phyloP scores from a whole-genome alignment of 2,329 filamentous ascomycete species.

The Phoma sp. region DNA sequence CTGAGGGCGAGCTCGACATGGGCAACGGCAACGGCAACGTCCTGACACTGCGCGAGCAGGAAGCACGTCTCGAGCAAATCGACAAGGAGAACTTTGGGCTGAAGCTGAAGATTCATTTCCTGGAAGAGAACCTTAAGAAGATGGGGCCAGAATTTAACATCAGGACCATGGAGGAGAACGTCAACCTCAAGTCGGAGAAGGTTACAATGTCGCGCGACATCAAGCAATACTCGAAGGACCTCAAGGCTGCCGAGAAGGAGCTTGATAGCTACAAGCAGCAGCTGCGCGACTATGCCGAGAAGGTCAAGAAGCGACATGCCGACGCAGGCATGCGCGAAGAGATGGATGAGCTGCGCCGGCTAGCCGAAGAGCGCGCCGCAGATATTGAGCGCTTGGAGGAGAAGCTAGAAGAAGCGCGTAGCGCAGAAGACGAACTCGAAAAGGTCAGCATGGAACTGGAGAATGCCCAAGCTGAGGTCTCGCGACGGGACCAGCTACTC shows the following conservation, averaged over 20 bases:
- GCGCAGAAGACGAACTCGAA: conserved; percentile 46
- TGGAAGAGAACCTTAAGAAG: conserved; percentile 89
- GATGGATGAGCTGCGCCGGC: conserved; percentile 57
- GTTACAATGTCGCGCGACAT: conserved; percentile 90
- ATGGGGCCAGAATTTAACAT: conserved; percentile 90
- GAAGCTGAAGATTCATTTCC: conserved; percentile 74
- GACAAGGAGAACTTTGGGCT: conserved; percentile 83
- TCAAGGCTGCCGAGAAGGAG: conserved; percentile 83
- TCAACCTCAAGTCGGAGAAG: conserved; percentile 91
- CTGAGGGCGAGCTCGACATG: conserved; percentile 64
- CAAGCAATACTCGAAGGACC: conserved; percentile 82
- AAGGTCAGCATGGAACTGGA: conserved; percentile 46
- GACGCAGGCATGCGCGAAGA: conserved; percentile 74
- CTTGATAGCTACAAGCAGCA: conserved; percentile 84
- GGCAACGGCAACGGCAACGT: conserved; percentile 89
- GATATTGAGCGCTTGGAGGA: conserved; percentile 47
- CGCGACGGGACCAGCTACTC: conserved; percentile 43
- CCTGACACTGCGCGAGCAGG: conserved; percentile 90
- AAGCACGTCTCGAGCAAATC: conserved; percentile 91
- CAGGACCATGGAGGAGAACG: conserved; percentile 89
- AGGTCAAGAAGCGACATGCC: conserved; percentile 76
- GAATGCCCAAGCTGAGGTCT: conserved; percentile 44
- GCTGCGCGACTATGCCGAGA: conserved; percentile 82
- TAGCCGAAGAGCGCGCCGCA: conserved; percentile 53
- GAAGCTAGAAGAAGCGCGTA: conserved; percentile 41